phyloP scores from a whole-genome alignment of 2,329 filamentous ascomycete genomes.

The Sporothrix inflata region DNA sequence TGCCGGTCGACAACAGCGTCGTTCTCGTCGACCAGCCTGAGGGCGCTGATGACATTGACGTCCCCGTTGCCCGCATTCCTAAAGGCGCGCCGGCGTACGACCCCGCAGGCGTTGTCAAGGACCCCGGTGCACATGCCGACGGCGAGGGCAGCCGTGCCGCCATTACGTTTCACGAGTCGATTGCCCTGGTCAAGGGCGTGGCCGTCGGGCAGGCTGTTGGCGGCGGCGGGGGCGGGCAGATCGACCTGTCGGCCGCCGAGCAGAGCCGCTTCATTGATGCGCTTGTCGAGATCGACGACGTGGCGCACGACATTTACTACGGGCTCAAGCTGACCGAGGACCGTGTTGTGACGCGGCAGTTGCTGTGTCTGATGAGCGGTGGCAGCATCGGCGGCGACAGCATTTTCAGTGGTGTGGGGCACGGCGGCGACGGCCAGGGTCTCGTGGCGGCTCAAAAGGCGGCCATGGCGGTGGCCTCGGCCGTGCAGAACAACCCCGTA shows the following conservation, averaged over 20 bases:
- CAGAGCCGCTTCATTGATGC: constrained; percentile 50
- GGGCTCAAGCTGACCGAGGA: constrained; percentile 65
- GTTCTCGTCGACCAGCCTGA: constrained; percentile 56
- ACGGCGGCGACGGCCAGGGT: constrained; percentile 35
- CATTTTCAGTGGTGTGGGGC: background rate
- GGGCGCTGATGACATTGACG: constrained; percentile 33
- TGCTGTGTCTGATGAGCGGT: constrained; percentile 60
- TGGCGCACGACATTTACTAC: constrained; percentile 72
- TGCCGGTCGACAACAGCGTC: constrained; percentile 57
- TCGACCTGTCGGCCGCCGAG: constrained; percentile 27
- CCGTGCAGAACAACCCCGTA: constrained; percentile 67
- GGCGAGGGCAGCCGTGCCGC: constrained; percentile 40
- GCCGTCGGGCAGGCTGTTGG: constrained; percentile 6
- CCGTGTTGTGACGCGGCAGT: constrained; percentile 53
- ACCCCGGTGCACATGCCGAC: constrained; percentile 44
- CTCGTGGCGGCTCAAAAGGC: constrained; percentile 52
- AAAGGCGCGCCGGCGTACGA: constrained; percentile 61
- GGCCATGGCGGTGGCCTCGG: constrained; percentile 59
- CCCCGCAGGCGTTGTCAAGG: constrained; percentile 59
- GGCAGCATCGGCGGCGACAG: constrained; percentile 34
- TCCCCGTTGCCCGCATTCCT: constrained; percentile 42
- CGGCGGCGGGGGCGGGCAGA: background rate
- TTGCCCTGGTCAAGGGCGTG: constrained; percentile 54
- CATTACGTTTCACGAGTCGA: constrained; percentile 50
- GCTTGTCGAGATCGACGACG: constrained; percentile 62